Percentiles rank a stretch among this genome's conserved stretches.
phyloP scores from a whole-genome alignment of 2,329 filamentous ascomycete genomes.

The Plectosphaerella sp. region DNA sequence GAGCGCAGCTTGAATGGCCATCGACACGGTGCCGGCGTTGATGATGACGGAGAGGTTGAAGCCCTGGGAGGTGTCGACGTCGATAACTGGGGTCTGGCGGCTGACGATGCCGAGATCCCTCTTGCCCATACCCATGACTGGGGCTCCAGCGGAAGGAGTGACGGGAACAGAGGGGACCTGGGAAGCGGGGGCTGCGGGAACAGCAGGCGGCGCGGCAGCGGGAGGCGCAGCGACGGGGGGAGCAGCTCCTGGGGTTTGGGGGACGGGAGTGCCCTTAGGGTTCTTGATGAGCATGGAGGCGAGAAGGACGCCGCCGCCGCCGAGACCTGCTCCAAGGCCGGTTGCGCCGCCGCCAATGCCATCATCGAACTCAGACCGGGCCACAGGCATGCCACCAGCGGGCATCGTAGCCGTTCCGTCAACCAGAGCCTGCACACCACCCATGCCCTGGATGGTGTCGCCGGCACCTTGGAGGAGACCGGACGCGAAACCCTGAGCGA shows the following conservation, averaged over 20 bases:
- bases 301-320: constrained; percentile 25
- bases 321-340: constrained; percentile 28
- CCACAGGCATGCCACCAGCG: constrained; percentile 11
- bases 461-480: constrained; percentile 28
- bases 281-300: constrained; percentile 21
- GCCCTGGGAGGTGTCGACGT: constrained; percentile 8
- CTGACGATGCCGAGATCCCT: constrained; percentile 1
- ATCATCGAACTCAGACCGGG: constrained; percentile 26
- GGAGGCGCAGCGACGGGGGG: neutral
- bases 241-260: neutral
- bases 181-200: neutral
- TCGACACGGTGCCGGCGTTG: constrained; percentile 22
- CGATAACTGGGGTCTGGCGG: constrained; percentile 7
- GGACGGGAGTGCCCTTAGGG: constrained; percentile 2
- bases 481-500: constrained; percentile 27
- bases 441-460: constrained; percentile 24
- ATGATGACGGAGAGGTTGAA: constrained; percentile 22
- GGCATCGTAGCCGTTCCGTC: constrained; percentile 19
- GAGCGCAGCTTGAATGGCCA: constrained; percentile 20
- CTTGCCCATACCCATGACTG: neutral
- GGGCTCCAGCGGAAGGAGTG: neutral
- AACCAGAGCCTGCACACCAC: constrained; percentile 24
- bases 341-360: constrained; percentile 26
- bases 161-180: neutral
- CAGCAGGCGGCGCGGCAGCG: neutral